A percentile compares a stretch with the other conserved stretches of the same genome.
phyloP scores from a whole-genome alignment of 306 rosid genomes.

The Nissolia schottii region DNA sequence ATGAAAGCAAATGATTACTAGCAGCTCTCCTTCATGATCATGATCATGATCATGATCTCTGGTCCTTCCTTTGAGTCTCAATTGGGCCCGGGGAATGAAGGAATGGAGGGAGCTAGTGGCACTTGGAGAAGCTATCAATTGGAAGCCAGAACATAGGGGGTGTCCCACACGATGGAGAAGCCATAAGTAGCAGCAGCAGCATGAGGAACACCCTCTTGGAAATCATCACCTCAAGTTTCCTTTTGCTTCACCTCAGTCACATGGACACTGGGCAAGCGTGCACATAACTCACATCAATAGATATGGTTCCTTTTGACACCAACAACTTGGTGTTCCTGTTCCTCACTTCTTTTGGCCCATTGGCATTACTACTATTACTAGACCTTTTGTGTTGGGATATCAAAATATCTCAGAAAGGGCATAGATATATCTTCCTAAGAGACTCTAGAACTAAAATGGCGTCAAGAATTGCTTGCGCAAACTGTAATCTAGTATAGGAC shows the following conservation, averaged over 20 bases:
- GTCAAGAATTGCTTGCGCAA: neutral
- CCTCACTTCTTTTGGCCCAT: neutral
- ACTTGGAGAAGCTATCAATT: neutral
- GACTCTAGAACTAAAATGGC: neutral
- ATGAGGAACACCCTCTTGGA: constrained; percentile 6
- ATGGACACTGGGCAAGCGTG: constrained; percentile 5
- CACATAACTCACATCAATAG: neutral
- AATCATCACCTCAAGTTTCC: constrained; percentile 15
- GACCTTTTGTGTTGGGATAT: neutral
- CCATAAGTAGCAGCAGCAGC: neutral
- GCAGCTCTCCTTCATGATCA: neutral
- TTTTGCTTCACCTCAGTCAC: neutral
- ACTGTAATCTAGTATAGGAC: neutral
- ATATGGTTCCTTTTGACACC: neutral
- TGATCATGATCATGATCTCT: neutral
- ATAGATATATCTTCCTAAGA: neutral
- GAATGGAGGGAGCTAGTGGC: neutral
- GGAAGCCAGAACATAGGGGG: constrained; percentile 10
- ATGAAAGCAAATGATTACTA: constrained; percentile 21
- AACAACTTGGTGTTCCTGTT: neutral
- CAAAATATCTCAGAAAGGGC: neutral
- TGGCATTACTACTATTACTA: neutral
- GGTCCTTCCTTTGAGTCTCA: neutral
- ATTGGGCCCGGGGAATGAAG: neutral
- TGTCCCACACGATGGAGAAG: constrained; percentile 8